Percentiles rank a stretch among this genome's conserved stretches.
phyloP scores from a whole-genome alignment of 73 alveolate species.

The Paramecium sexaurelia region DNA sequence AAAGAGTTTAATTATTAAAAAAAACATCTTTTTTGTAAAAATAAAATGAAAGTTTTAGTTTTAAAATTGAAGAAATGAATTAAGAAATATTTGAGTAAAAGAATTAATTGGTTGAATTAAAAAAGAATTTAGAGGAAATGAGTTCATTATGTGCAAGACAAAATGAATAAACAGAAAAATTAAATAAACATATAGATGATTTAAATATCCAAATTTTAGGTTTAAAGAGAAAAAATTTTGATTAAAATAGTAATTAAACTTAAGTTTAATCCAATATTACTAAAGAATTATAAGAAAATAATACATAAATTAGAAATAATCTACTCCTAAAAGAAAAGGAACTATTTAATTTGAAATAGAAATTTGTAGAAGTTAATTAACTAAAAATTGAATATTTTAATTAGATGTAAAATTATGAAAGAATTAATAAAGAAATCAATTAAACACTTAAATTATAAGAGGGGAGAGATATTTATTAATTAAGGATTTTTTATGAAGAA shows the following conservation, averaged over 20 bases:
- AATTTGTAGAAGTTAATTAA: slow-evolving; percentile 35
- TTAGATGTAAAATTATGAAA: not conserved
- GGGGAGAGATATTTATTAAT: not conserved
- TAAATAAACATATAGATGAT: slow-evolving; percentile 18
- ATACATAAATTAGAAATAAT: not conserved
- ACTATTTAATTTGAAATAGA: not conserved
- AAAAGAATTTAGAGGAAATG: not conserved
- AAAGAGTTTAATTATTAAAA: not conserved
- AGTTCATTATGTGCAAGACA: not conserved
- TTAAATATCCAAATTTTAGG: not conserved
- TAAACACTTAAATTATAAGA: not conserved
- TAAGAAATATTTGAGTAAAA: not conserved
- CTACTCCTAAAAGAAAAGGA: not conserved
- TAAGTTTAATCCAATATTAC: not conserved
- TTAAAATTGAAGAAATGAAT: not conserved
- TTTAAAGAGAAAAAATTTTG: slow-evolving; percentile 22
- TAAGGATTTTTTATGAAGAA: not conserved
- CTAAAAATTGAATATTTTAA: not conserved
- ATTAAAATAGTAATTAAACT: not conserved
- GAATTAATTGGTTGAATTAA: not conserved
- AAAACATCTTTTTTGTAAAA: not conserved
- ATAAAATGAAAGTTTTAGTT: not conserved
- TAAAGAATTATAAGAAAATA: not conserved
- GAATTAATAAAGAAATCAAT: not conserved
- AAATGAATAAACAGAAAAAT: not conserved